These are phyloP conservation scores for Phytophthora tentaculata DNA, from an alignment of 352 stramenopile genomes.

Conservation along the genomic window DNA sequence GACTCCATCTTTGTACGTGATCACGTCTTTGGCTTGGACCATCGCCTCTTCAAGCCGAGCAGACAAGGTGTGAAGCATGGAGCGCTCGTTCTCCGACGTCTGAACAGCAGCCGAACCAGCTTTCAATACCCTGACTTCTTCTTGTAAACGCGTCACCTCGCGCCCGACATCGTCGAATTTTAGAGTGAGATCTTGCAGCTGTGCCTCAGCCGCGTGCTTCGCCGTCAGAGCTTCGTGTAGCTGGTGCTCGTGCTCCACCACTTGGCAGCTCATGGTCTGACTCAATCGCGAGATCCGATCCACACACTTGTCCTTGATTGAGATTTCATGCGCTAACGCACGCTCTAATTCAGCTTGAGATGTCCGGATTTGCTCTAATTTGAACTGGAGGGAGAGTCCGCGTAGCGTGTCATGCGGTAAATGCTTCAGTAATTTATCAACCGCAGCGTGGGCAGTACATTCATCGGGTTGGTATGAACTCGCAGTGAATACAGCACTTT, in stretches of 20 bases:
- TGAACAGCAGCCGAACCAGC: conserved; percentile 3
- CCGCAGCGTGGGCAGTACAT: conserved; percentile 29
- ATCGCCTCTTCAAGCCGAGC: conserved; percentile 63
- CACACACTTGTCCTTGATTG: conserved; percentile 75
- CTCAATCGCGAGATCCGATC: conserved; percentile 73
- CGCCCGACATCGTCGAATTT: conserved; percentile 56
- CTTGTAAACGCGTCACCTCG: conserved; percentile 53
- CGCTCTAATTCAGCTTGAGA: conserved; percentile 44
- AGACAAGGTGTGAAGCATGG: conserved; percentile 64
- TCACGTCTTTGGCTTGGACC: conserved; percentile 71
- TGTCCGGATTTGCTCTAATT: conserved; percentile 47
- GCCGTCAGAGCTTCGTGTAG: conserved; percentile 48
- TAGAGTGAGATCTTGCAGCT: conserved; percentile 43
- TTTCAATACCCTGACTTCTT: conserved; percentile 53
- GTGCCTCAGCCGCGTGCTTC: conserved; percentile 41
- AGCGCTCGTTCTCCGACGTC: conserved; percentile 35
- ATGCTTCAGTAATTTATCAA: conserved; percentile 47
- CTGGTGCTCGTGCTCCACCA: conserved; percentile 67
- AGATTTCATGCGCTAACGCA: conserved; percentile 46
- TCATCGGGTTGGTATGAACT: conserved; percentile 16
- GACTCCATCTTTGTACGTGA: conserved; percentile 66
- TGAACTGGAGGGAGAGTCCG: conserved; percentile 48
- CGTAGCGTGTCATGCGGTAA: conserved; percentile 21
- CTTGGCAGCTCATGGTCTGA: conserved; percentile 72
- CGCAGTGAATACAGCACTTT: neutral